Base-by-base conservation (phyloP, 306 rosid genomes). In the Neltuma alba region DNA sequence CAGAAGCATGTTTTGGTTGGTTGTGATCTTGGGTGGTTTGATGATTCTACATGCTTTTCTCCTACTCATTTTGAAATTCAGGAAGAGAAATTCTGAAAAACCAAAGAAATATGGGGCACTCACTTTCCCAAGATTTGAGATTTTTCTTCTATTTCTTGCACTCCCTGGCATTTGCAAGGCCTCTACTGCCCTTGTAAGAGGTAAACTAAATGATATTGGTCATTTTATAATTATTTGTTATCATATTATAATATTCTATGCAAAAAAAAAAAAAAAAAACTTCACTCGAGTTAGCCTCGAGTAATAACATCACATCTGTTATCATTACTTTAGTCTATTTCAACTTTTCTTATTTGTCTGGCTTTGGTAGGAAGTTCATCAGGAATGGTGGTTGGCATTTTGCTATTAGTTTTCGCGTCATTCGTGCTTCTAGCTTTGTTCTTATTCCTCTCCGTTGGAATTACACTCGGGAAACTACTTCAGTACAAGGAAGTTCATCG, bases 401-500 rank as follows among this genome's bases (percentile, higher is more conserved):
- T 89, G 44, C 83, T 94, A 73, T 70, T 94, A 73, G 75, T 83
- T 45, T 70, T 79, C 30, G 88, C 83, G 71, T 72, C 79, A 2
- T 40, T 75, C 76, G 79, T 86, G 77, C 91, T 94, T 85, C 85
- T 92, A 21, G 80, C 83, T 30, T 87, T 92, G 89, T 80, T 94
- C 85, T 30, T 92, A 82, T 92, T 94, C 90, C 92, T 92, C 79
- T 92, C 97, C 0, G 25, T 87, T 54, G 99, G 99, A 41, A 94
- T 94, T 55, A 92, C 99, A 23, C 90, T 88, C 25, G 99, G 93
- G 44, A 89, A 87, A 79, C 90, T 92, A 41, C 97, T 92, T 87
- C 97, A 91, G 72, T 94, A 94, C 89, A 94, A 92, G 84, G 99
- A 94, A 90, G 93, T 94, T 50, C 98, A 94, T 76, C 89, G 76